phyloP scores from a whole-genome alignment of 192 early-diverging fungal genomes.

The Backusella circina region DNA sequence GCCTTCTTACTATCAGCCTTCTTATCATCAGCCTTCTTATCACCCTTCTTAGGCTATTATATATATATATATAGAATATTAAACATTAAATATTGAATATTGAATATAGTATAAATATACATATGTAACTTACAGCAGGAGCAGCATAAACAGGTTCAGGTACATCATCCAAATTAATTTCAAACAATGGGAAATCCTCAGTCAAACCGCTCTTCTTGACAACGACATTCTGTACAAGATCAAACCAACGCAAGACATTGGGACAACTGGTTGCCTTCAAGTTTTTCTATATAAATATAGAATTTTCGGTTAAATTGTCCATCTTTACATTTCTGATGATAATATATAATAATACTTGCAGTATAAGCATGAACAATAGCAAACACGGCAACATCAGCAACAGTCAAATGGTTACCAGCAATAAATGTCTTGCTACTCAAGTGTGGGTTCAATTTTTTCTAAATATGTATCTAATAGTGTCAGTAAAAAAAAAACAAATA shows the following conservation, averaged over 20 bases:
- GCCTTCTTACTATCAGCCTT: slow-evolving; percentile 36
- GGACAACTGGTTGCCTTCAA: slow-evolving; percentile 39
- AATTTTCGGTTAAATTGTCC: too few relatives aligned
- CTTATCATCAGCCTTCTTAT: slow-evolving; percentile 34
- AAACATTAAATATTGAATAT: too few relatives aligned
- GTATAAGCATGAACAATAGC: slow-evolving; percentile 57
- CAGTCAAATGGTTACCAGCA: slow-evolving; percentile 57
- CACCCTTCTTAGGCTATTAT: background rate
- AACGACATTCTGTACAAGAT: slow-evolving; percentile 71
- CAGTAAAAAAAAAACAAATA: background rate
- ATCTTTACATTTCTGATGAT: too few relatives aligned
- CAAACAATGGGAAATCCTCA: slow-evolving; percentile 38
- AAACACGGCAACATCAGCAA: slow-evolving; percentile 68
- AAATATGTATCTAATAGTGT: background rate
- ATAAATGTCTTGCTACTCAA: slow-evolving; percentile 64
- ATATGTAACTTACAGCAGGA: slow-evolving; percentile 12
- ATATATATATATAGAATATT: background rate
- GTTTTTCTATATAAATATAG: background rate
- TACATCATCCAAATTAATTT: slow-evolving; percentile 46
- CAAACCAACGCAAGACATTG: slow-evolving; percentile 75
- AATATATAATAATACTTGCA: slow-evolving; percentile 31
- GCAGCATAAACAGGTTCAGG: slow-evolving; percentile 28
- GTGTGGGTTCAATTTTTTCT: slow-evolving; percentile 46
- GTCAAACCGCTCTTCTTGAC: slow-evolving; percentile 36
- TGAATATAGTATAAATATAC: background rate